Base-by-base conservation (phyloP, 805 yeast species). In the Yarrowia sp. region DNA sequence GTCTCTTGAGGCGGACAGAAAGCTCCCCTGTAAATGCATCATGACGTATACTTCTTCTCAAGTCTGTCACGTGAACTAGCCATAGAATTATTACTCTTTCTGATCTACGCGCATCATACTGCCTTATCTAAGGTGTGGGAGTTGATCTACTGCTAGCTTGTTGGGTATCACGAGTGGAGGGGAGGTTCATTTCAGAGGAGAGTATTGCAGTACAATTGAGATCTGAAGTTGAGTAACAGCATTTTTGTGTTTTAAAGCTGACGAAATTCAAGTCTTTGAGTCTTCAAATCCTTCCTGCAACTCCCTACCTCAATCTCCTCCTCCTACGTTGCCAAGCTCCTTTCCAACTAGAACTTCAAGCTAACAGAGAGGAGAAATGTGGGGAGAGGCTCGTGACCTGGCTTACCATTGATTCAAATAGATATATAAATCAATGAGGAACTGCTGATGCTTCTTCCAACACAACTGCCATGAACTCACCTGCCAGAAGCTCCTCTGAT, bases 111-210 rank as follows among this genome's bases (percentile, higher is more conserved):
- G 53, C 53, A 14, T 50, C 40, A n/a, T 14, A 50, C 40, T 50
- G 55, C 55, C 55, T 50, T 50, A 50, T 50, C 55, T 50, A 32
- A 32, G 55, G 22, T 35, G 14, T 22, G 12, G 55, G 40, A 22
- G 38, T 35, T 50, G 55, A 32, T 50, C 55, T 50, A 50, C 10
- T n/a, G 36, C 15, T 48, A n/a, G 55, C 16, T 32, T 50, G 55
- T 50, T 41, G 55, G 55, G 55, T 50, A 22, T 10, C 32, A 16
- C 14, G 8, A 11, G 14, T 5, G 16, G 32, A 26, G 32, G 32
- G 32, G 7, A 26, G 32, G 2, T 26, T 26, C 32, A 26, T 26
- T 3, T 26, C 32, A 26, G 7, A 26, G 32, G 2, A 5, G 32
- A 26, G 7, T 26, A 26, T 5, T 26, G 7, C 32, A 1, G 4